These are phyloP conservation scores for Sphenostylis stenocarpa DNA, from an alignment of 306 rosid genomes.

Conservation along the genomic window DNA sequence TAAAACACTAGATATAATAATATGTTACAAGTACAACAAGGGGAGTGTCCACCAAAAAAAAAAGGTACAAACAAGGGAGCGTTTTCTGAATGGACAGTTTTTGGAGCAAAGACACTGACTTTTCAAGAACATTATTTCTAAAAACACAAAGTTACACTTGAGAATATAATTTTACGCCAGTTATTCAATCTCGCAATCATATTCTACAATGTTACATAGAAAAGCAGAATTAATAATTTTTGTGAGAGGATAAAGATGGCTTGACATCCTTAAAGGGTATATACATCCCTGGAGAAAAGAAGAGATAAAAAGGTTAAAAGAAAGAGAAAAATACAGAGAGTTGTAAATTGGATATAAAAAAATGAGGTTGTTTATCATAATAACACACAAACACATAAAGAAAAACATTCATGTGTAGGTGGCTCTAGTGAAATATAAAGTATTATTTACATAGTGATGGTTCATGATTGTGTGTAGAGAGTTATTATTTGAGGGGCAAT, in stretches of 20 bases:
- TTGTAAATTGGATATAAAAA: neutral
- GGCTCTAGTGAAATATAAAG: neutral
- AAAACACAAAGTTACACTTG: neutral
- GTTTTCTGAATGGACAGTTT: neutral
- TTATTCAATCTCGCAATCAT: neutral
- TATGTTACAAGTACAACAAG: neutral
- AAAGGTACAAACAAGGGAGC: conserved; percentile 1
- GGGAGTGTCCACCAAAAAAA: neutral
- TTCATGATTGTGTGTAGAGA: conserved; percentile 14
- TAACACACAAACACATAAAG: neutral
- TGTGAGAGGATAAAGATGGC: neutral
- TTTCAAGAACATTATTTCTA: neutral
- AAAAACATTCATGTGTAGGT: neutral
- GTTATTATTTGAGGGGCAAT: conserved; percentile 14
- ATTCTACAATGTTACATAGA: neutral
- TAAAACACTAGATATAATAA: neutral
- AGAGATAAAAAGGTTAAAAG: neutral
- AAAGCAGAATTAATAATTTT: neutral
- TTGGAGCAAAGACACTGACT: neutral
- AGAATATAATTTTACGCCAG: neutral
- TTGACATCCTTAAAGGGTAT: neutral
- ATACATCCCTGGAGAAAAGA: neutral
- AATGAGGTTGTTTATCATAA: neutral
- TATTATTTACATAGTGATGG: neutral
- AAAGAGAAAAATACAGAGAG: neutral